phyloP scores from a whole-genome alignment of 768 basidiomycete species.

The Grammothele lineata region DNA sequence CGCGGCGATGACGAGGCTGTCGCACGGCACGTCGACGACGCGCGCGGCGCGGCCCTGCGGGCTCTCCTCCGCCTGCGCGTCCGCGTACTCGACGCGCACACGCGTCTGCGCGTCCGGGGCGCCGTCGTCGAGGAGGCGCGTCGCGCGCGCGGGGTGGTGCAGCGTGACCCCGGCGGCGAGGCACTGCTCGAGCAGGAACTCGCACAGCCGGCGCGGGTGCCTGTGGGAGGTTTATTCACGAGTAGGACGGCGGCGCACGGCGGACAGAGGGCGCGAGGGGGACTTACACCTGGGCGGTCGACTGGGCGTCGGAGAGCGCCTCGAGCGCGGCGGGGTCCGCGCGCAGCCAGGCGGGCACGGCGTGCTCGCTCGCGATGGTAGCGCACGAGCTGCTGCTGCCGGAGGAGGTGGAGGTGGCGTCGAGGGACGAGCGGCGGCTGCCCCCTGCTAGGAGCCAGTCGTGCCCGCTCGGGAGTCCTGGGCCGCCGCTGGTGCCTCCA shows the following conservation, averaged over 20 bases:
- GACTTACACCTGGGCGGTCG: constrained; percentile 30
- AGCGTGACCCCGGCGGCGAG: constrained; percentile 24
- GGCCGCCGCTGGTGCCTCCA: neutral
- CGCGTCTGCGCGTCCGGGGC: constrained; percentile 9
- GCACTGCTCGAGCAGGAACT: constrained; percentile 29
- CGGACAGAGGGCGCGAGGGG: neutral
- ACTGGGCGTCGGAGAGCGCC: constrained; percentile 21
- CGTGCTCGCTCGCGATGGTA: too few relatives aligned
- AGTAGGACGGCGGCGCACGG: neutral
- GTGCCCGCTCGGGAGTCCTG: constrained; percentile 11
- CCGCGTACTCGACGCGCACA: constrained; percentile 20
- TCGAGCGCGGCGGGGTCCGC: constrained; percentile 18
- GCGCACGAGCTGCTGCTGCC: too few relatives aligned
- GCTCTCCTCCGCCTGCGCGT: constrained; percentile 2
- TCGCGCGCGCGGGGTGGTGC: constrained; percentile 27
- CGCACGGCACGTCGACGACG: constrained; percentile 23
- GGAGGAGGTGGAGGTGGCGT: neutral
- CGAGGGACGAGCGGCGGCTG: constrained; percentile 19
- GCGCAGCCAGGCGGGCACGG: constrained; percentile 22
- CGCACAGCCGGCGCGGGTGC: constrained; percentile 26
- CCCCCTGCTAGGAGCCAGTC: constrained; percentile 26
- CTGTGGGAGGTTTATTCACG: too few relatives aligned
- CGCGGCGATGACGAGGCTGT: constrained; percentile 31
- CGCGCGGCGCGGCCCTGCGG: constrained; percentile 4
- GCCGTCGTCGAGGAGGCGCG: constrained; percentile 11